Conservation (phyloP, 805 yeast species). For the Zygosaccharomyces kombuchaensis region DNA sequence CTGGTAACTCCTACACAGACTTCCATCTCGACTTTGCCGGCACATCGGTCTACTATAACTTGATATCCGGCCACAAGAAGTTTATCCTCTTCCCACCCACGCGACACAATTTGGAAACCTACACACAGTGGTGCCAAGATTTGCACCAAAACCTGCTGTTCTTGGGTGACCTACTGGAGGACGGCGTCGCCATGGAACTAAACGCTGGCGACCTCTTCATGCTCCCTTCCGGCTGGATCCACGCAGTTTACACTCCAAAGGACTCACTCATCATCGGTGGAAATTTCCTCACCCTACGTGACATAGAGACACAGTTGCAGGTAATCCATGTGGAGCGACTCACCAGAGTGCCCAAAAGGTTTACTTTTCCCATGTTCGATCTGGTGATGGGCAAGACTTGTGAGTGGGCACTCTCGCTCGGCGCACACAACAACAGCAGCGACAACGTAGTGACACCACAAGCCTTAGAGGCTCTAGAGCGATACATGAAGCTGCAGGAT, state of each 20-base stretch:
- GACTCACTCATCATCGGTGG: conserved; percentile 88
- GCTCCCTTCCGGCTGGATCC: conserved; percentile 92
- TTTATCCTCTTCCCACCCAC: conserved; percentile 83
- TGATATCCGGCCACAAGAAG: conserved; percentile 67
- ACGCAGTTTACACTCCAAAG: conserved; percentile 76
- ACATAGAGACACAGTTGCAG: conserved; percentile 57
- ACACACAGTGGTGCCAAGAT: conserved; percentile 68
- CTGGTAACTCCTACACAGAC: conserved; percentile 74
- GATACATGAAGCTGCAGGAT: conserved; percentile 14
- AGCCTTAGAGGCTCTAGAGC: conserved; percentile 12
- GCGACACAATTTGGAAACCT: conserved; percentile 50
- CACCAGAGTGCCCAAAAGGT: conserved; percentile 71
- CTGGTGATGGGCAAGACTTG: conserved; percentile 43
- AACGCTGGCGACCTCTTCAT: conserved; percentile 67
- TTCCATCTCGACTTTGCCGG: conserved; percentile 93
- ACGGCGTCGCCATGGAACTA: conserved; percentile 53
- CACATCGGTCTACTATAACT: conserved; percentile 83
- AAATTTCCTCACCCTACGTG: conserved; percentile 66
- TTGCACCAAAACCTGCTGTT: conserved; percentile 55
- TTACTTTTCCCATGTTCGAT: conserved; percentile 73
- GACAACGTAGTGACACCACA: conserved; percentile 2
- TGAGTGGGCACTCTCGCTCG: conserved; percentile 16
- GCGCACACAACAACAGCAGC: background rate
- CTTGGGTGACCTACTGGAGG: conserved; percentile 51
- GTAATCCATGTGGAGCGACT: conserved; percentile 57